These are phyloP conservation scores for Cladorrhinum sp. DNA, from an alignment of 2,329 filamentous ascomycete genomes.

Conservation along the genomic window DNA sequence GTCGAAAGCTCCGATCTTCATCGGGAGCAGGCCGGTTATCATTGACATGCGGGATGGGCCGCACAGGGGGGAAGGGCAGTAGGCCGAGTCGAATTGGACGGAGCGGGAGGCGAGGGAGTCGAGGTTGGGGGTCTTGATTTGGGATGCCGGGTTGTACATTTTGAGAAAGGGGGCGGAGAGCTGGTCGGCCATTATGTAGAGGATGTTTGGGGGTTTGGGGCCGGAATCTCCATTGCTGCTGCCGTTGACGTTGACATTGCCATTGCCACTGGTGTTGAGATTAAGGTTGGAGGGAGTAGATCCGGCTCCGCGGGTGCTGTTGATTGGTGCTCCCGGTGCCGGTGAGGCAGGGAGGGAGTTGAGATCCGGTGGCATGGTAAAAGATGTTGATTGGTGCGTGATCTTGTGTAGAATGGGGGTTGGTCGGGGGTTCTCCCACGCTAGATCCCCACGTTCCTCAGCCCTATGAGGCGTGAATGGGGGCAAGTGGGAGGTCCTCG, in stretches of 20 bases:
- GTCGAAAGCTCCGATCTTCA: conserved; percentile 88
- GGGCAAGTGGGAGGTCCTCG: neutral
- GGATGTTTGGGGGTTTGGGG: conserved; percentile 65
- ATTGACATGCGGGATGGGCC: conserved; percentile 91
- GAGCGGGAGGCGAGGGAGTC: conserved; percentile 76
- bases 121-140: conserved; percentile 89
- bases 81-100: conserved; percentile 89
- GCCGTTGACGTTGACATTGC: too few relatives aligned
- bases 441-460: conserved; percentile 11
- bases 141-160: conserved; percentile 84
- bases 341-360: conserved; percentile 65
- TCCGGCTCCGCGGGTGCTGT: conserved; percentile 18
- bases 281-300: conserved; percentile 24
- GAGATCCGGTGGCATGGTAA: conserved; percentile 66
- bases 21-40: conserved; percentile 87
- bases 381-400: neutral
- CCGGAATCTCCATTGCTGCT: conserved; percentile 6
- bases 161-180: conserved; percentile 85
- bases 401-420: neutral
- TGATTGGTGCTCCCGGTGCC: conserved; percentile 26
- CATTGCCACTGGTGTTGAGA: conserved; percentile 15
- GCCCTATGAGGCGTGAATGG: conserved; percentile 10
- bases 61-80: conserved; percentile 90
- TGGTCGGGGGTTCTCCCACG: neutral
- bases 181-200: conserved; percentile 97